These are phyloP conservation scores for Binderoboletus segoi DNA, from an alignment of 1,284 basidiomycete genomes.

Conservation along the genomic window DNA sequence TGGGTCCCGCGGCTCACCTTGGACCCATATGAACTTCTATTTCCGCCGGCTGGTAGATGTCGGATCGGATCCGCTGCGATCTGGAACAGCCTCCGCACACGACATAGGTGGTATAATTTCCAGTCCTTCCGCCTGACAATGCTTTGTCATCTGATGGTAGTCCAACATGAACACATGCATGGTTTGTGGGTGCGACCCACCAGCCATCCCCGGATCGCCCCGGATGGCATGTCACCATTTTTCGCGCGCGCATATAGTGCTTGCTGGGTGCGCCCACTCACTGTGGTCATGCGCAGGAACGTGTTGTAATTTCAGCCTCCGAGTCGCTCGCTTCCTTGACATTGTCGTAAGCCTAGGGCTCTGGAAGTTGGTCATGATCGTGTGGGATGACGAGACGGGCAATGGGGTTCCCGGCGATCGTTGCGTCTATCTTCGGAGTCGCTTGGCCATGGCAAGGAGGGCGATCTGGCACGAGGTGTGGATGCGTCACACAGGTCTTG, in stretches of 20 bases:
- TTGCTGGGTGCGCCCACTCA: slow-evolving; percentile 2
- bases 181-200: slow-evolving; percentile 17
- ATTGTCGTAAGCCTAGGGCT: no score
- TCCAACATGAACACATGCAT: slow-evolving; percentile 11
- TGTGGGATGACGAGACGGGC: no score
- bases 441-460: no score
- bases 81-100: neutral
- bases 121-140: no score
- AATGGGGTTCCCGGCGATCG: no score
- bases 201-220: neutral
- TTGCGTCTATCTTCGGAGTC: no score
- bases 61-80: neutral
- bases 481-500: no score
- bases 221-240: slow-evolving; percentile 8
- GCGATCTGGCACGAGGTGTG: no score
- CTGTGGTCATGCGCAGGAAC: neutral
- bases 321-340: neutral
- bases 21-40: neutral
- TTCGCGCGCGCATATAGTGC: neutral
- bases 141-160: slow-evolving; percentile 1
- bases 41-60: neutral
- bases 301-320: neutral
- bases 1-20: slow-evolving; percentile 1
- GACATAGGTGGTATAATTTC: no score
- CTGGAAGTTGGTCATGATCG: no score